Conservation (phyloP, 2,329 filamentous ascomycete genomes). For the Monilinia polystroma region DNA sequence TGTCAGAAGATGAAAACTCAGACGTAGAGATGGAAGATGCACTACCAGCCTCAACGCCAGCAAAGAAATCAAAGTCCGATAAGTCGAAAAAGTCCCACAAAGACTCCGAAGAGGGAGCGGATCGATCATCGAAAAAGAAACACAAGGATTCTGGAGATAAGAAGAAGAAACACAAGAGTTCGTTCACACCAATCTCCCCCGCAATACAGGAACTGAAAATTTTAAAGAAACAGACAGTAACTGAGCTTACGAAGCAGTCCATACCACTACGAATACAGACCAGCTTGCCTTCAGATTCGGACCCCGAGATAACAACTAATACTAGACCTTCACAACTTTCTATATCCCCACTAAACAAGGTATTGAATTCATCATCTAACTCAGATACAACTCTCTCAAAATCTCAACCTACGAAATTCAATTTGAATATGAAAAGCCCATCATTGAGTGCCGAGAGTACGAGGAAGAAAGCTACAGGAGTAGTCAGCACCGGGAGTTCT, state of each 20-base stretch:
- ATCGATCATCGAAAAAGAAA: conserved; percentile 32
- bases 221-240: conserved; percentile 9
- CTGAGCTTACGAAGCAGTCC: conserved; percentile 3
- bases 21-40: conserved; percentile 32
- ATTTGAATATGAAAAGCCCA: neutral
- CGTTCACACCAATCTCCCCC: neutral
- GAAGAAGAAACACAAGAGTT: conserved; percentile 33
- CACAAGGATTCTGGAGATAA: conserved; percentile 30
- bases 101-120: conserved; percentile 22
- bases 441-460: neutral
- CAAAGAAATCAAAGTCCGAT: conserved; percentile 19
- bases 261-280: conserved; percentile 1
- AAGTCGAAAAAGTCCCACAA: conserved; percentile 21
- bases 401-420: neutral
- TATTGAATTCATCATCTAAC: neutral
- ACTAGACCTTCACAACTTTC: neutral
- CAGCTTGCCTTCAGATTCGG: conserved; percentile 6
- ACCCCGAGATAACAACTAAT: conserved; percentile 5
- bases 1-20: conserved; percentile 15
- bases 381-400: neutral
- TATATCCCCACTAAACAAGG: conserved; percentile 2
- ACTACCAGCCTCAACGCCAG: conserved; percentile 18
- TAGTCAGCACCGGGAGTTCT: neutral
- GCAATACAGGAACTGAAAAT: conserved; percentile 10
- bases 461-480: conserved; percentile 1